Evolutionary conservation across 306 rosid genomes (phyloP).

Genomic region (Lathyrus tuberosus): DNA sequence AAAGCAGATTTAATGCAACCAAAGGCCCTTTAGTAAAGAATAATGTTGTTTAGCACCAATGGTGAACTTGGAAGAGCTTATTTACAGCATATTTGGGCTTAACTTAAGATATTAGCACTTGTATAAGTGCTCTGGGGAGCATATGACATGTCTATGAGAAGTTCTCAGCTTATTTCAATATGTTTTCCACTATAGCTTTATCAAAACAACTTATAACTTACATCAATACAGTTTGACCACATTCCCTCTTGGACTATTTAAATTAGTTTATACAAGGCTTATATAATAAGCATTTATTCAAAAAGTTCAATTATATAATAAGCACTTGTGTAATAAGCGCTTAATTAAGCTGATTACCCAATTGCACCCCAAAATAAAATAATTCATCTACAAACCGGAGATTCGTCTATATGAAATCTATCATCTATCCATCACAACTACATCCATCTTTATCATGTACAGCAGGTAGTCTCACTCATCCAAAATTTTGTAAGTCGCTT

Average conservation of each 20-base stretch:
- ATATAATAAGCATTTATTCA: not conserved
- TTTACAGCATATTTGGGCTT: not conserved
- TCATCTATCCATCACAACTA: not conserved
- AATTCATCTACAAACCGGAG: not conserved
- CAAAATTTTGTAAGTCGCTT: not conserved
- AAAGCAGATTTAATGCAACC: constrained; percentile 17
- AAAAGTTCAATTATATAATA: not conserved
- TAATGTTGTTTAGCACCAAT: not conserved
- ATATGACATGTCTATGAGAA: not conserved
- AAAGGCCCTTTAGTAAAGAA: not conserved
- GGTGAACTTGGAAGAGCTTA: not conserved
- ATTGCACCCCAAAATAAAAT: not conserved
- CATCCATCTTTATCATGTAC: not conserved
- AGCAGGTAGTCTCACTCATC: not conserved
- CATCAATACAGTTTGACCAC: not conserved
- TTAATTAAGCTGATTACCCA: not conserved
- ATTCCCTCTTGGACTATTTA: not conserved
- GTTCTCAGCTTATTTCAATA: constrained; percentile 5
- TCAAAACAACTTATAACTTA: not conserved
- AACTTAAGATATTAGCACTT: not conserved
- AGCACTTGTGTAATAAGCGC: not conserved
- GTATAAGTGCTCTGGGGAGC: not conserved
- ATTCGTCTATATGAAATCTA: not conserved
- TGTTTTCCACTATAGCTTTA: not conserved
- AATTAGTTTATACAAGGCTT: not conserved